Conservation (phyloP, 2,329 filamentous ascomycete species). For the Basipetospora chlamydospora region DNA sequence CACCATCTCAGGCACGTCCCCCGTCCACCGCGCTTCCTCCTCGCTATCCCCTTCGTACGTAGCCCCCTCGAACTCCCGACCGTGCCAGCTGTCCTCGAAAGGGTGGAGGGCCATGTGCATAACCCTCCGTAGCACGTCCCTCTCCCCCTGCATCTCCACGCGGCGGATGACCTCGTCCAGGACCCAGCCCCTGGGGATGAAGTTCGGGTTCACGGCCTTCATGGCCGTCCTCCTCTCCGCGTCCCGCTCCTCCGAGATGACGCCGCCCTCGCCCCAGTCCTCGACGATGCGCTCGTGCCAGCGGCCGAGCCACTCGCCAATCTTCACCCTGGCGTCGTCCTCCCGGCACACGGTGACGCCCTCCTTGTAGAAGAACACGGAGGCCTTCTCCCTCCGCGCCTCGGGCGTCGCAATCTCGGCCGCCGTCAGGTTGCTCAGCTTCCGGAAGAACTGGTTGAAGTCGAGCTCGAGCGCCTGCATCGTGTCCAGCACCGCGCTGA, state of each 20-base stretch:
- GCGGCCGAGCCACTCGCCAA: constrained; percentile 67
- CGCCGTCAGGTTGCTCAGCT: constrained; percentile 50
- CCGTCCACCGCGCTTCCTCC: constrained; percentile 71
- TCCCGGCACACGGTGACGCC: constrained; percentile 42
- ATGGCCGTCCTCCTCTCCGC: constrained; percentile 54
- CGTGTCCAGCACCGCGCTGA: constrained; percentile 68
- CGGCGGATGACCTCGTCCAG: constrained; percentile 83
- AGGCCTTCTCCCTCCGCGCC: constrained; percentile 36
- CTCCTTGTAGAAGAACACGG: constrained; percentile 67
- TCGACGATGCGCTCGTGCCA: constrained; percentile 61
- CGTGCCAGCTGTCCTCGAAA: constrained; percentile 65
- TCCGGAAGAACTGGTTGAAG: constrained; percentile 87
- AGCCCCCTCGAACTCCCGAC: constrained; percentile 29
- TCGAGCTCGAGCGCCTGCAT: constrained; percentile 75
- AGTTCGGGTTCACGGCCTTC: constrained; percentile 84
- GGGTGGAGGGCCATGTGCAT: constrained; percentile 77
- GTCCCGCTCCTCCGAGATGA: constrained; percentile 24
- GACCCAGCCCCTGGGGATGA: constrained; percentile 81
- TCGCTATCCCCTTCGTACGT: constrained; percentile 43
- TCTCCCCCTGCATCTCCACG: constrained; percentile 72
- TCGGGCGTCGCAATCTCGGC: constrained; percentile 44
- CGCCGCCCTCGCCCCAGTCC: constrained; percentile 50
- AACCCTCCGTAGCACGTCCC: constrained; percentile 59
- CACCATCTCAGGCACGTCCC: constrained; percentile 65
- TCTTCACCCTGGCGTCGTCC: constrained; percentile 46